Evolutionary conservation across 306 rosid species (phyloP), one percentile per base, ranked within the genome.

Genomic region (Rubus parviflorus): DNA sequence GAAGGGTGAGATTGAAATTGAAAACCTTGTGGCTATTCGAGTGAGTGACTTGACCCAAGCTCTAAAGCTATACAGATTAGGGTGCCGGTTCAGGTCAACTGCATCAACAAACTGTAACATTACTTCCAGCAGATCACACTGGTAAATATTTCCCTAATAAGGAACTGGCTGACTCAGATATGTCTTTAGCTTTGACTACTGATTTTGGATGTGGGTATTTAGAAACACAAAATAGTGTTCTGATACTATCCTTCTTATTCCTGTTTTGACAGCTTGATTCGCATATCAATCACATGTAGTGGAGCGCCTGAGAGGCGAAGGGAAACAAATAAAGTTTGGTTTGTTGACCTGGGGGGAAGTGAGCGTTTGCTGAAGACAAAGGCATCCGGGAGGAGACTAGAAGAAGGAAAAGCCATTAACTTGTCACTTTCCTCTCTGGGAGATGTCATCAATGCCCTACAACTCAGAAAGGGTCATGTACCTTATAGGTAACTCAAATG

Each of bases 371-470:
- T 83, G 12, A 83, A 80, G 81, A 83, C 86, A 42, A 83, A 79
- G 76, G 86, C 86, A 56, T 57, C 30, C 61, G 86, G 86, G 15
- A 83, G 83, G 67, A 83, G 83, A 66, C 78, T 83, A 30, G 86
- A 83, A 70, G 86, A 80, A 79, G 86, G 86, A 69, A 83, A 83
- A 62, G 86, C 86, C 67, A 83, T 83, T 64, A 83, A 83, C 73
- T 83, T 83, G 77, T 80, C 86, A 41, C 86, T 83, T 67, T 83
- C 86, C 53, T 80, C 86, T 64, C 84, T 83, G 17, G 86, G 86
- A 46, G 86, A 83, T 65, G 86, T 83, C 72, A 83, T 83, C 60
- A 63, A 66, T 64, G 86, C 86, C 12, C 86, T 83, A 62, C 86
- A 76, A 41, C 80, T 61, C 58, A 80, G 75, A 80, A 83, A 57